Base-by-base conservation (phyloP, 345 rosid species). In the Arabis alpina region DNA sequence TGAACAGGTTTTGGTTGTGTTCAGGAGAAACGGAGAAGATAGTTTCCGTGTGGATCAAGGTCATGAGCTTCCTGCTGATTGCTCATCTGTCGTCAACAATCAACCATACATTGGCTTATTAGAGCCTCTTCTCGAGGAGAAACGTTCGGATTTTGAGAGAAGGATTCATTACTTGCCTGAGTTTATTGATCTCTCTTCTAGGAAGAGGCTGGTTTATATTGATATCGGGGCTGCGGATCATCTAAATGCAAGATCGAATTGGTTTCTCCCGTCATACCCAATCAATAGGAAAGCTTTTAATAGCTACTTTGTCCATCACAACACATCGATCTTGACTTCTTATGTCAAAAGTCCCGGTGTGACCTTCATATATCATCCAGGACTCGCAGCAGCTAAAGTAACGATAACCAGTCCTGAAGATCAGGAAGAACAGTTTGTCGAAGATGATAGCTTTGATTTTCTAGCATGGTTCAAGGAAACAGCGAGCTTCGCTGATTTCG, bases 381-480 rank as follows among this genome's bases (percentile, higher is more conserved):
- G 83, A 32, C 93, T 93, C 1, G 82, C 82, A 16, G 86, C 81
- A 51, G 65, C 28, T 10, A 19, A 50, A 28, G 54, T 19, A 37
- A 27, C 68, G 14, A 6, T 53, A 34, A 11, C 61, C 2, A 13
- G n/a, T 36, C 40, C 23, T 44, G 87, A 76, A 19, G 88, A 87
- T 52, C 72, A 70, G 5, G 74, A 70, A 47, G 70, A 87, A 60
- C 85, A 86, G 2, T 81, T 51, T 24, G 59, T 77, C 2, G 89
- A 76, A 59, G 88, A 82, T 27, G 92, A 85, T 41, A 86, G 79
- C 10, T 93, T 93, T 32, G 49, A 88, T 76, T 85, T 93, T 64
- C 88, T 84, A 12, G 82, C 60, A 16, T 93, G 98, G 98, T 88
- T 93, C 70, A 82, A 75, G 40, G 91, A 93, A 48, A 90, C 94